Base-by-base conservation (phyloP, 768 basidiomycete genomes). In the Amanita inopinata region DNA sequence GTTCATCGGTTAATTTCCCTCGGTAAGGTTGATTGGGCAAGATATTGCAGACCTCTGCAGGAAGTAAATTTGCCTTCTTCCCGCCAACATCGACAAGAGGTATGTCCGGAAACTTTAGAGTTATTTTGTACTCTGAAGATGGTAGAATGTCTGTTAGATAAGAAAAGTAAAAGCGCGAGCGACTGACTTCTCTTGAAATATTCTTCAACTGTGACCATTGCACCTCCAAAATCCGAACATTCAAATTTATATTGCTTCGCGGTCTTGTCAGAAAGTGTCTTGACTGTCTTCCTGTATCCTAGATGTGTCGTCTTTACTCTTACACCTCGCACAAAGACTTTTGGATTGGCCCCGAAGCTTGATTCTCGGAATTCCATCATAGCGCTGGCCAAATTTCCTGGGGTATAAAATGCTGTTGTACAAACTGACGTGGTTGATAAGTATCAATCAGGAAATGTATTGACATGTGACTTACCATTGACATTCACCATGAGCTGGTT, bases 1-100 rank as follows among this genome's bases (percentile, higher is more conserved):
- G 80, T 2, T 73, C 71, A 11, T 78, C 78, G 3, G 71, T 70
- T 1, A 90, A 70, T 50, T 74, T 80, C 7, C 84, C 85, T 15
- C 69, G 67, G 64, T 76, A 87, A 0, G 83, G 67, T 55, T 83
- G 83, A 35, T 78, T 75, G 0, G 77, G 71, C 0, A 72, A 53
- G 19, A 91, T 86, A 32, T 73, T 67, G 66, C 87, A 89, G 0
- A 89, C 30, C 57, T 90, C 87, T 0, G 82, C 64, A 0, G 87
- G 87, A 2, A 89, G 66, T 17, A 63, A 63, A 56, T 70, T 64
- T 32, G 57, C 25, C 49, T 69, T 73, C 46, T 60, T 55, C 8
- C 69, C 69, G 4, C 76, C 76, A 5, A 83, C 71, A 46, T 82
- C 73, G 30, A 83, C 67, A 7, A 81, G 65, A 0, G 71, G 76